Conservation (phyloP, 208 protist genomes). For the Histomonas meleagridis region DNA sequence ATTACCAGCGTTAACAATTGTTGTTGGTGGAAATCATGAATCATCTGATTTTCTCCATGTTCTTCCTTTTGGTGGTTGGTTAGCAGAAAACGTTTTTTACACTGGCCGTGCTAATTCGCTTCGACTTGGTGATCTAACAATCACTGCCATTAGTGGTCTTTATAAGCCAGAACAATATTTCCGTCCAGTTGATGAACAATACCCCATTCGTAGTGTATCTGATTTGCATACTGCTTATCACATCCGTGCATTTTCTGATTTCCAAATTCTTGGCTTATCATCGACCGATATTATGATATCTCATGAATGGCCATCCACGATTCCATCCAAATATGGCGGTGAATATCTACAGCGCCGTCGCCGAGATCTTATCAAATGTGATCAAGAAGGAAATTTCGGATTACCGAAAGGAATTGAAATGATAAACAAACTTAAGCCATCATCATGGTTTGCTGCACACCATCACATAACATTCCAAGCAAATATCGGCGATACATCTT, state of each 20-base stretch:
- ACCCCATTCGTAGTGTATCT: not conserved
- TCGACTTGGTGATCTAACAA: not conserved
- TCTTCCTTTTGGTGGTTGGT: constrained; percentile 9
- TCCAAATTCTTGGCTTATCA: not conserved
- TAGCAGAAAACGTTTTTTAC: not conserved
- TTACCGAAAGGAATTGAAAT: not conserved
- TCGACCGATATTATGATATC: not conserved
- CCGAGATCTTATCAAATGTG: not conserved
- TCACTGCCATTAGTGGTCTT: not conserved
- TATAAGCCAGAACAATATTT: not conserved
- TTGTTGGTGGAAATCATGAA: constrained; percentile 13
- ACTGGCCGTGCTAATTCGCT: not conserved
- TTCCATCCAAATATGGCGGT: not conserved
- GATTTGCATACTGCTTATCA: not conserved
- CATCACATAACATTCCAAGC: not conserved
- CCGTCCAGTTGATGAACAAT: not conserved
- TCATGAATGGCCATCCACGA: not conserved
- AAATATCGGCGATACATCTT: not conserved
- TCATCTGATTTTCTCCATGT: not conserved
- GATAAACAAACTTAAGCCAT: not conserved
- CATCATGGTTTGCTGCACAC: not conserved
- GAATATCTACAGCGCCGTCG: not conserved
- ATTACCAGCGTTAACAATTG: not conserved
- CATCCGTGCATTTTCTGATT: constrained; percentile 22
- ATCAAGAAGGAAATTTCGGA: not conserved